phyloP scores from a whole-genome alignment of 805 yeast species.

The Candida oleophila region DNA sequence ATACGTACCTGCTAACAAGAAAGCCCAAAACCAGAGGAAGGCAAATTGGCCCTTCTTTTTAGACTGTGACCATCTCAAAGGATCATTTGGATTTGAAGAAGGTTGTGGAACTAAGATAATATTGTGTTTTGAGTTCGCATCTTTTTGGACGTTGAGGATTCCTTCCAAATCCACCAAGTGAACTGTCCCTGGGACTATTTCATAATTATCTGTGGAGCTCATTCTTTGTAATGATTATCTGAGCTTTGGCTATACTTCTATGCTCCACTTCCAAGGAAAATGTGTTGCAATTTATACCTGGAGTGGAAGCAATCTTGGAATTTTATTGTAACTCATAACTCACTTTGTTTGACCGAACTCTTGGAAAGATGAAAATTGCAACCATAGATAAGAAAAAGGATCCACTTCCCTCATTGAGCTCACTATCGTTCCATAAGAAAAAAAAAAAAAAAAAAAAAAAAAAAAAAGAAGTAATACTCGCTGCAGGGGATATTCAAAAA shows the following conservation, averaged over 20 bases:
- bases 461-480: too few species aligned
- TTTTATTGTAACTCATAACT: too few species aligned
- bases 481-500: too few species aligned
- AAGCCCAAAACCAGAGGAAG: constrained; percentile 26
- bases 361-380: too few species aligned
- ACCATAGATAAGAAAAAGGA: too few species aligned
- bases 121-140: constrained; percentile 11
- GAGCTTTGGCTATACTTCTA: background rate
- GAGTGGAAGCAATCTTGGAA: too few species aligned
- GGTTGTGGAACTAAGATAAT: constrained; percentile 39
- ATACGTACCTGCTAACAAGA: constrained; percentile 14
- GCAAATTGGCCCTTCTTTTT: constrained; percentile 30
- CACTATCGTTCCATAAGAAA: too few species aligned
- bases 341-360: too few species aligned
- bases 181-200: constrained; percentile 51
- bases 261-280: too few species aligned
- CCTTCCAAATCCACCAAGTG: constrained; percentile 47
- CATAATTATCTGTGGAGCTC: constrained; percentile 9
- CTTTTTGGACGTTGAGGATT: constrained; percentile 24
- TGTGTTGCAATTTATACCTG: too few species aligned
- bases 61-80: constrained; percentile 31
- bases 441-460: too few species aligned
- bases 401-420: too few species aligned
- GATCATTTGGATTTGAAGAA: constrained; percentile 31
- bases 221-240: background rate